Percentiles rank a stretch among this genome's conserved stretches.
These are phyloP conservation scores for Proliferodiscus dingleyae DNA, from an alignment of 2,329 filamentous ascomycete genomes.

Conservation along the genomic window DNA sequence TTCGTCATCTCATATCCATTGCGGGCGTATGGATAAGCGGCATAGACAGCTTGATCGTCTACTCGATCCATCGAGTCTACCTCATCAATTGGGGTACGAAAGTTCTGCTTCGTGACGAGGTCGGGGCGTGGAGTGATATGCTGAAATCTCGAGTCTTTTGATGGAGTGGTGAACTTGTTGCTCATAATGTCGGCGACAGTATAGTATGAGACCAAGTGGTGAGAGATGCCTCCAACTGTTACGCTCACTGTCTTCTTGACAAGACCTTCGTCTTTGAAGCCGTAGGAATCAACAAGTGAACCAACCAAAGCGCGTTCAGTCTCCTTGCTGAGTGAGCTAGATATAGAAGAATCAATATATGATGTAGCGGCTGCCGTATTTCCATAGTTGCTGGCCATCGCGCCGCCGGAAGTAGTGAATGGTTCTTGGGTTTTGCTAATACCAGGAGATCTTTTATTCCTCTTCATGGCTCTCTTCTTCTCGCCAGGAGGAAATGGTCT, in stretches of 20 bases:
- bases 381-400: constrained; percentile 11
- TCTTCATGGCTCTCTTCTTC: constrained; percentile 79
- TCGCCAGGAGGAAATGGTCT: constrained; percentile 82
- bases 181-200: constrained; percentile 69
- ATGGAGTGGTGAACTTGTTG: constrained; percentile 52
- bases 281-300: constrained; percentile 83
- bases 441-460: constrained; percentile 42
- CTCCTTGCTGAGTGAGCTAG: constrained; percentile 27
- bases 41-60: constrained; percentile 26
- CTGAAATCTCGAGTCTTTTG: constrained; percentile 46
- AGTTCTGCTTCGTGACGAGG: constrained; percentile 59
- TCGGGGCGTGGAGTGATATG: constrained; percentile 51
- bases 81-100: constrained; percentile 61
- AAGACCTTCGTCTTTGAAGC: constrained; percentile 75
- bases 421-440: constrained; percentile 26
- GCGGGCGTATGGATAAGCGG: constrained; percentile 21
- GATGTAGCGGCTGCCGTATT: constrained; percentile 9
- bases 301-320: constrained; percentile 53
- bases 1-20: constrained; percentile 30
- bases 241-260: constrained; percentile 94
- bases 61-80: constrained; percentile 37
- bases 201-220: constrained; percentile 89
- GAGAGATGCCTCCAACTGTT: constrained; percentile 65
- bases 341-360: constrained; percentile 16
- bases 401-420: constrained; percentile 8